Evolutionary conservation across 2,329 filamentous ascomycete species (phyloP).

Genomic region (Gnomoniopsis smithogilvyi): DNA sequence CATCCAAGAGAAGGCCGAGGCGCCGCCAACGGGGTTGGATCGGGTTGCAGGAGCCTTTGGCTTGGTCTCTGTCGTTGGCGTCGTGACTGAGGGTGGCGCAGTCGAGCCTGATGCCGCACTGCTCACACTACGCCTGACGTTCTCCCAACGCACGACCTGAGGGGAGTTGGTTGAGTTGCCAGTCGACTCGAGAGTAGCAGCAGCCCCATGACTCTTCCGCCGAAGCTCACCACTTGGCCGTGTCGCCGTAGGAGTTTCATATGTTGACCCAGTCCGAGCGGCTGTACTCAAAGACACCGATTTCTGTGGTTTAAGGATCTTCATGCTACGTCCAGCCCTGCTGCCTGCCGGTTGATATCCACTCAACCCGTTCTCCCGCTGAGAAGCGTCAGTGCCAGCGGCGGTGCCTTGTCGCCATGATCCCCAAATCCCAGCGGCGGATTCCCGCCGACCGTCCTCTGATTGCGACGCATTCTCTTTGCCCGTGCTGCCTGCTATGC

Average conservation of each 20-base stretch:
- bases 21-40: constrained; percentile 84
- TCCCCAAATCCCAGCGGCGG: constrained; percentile 61
- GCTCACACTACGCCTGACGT: constrained; percentile 44
- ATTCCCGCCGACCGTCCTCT: constrained; percentile 38
- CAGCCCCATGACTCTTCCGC: constrained; percentile 49
- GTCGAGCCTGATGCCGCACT: constrained; percentile 26
- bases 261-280: constrained; percentile 46
- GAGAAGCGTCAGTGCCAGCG: constrained; percentile 47
- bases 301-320: constrained; percentile 80
- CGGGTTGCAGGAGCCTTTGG: constrained; percentile 26
- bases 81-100: constrained; percentile 17
- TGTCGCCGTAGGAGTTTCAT: constrained; percentile 47
- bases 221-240: constrained; percentile 47
- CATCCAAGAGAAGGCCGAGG: constrained; percentile 92
- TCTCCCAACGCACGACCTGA: constrained; percentile 46
- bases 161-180: constrained; percentile 21
- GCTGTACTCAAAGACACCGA: constrained; percentile 47
- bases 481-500: constrained; percentile 27
- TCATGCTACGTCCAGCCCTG: constrained; percentile 69
- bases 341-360: constrained; percentile 68
- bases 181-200: constrained; percentile 22
- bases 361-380: constrained; percentile 53
- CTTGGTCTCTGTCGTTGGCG: constrained; percentile 31
- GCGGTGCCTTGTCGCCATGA: constrained; percentile 64
- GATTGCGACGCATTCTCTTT: constrained; percentile 22